Conservation (phyloP, 1,284 basidiomycete genomes). For the Puccinia horiana region DNA sequence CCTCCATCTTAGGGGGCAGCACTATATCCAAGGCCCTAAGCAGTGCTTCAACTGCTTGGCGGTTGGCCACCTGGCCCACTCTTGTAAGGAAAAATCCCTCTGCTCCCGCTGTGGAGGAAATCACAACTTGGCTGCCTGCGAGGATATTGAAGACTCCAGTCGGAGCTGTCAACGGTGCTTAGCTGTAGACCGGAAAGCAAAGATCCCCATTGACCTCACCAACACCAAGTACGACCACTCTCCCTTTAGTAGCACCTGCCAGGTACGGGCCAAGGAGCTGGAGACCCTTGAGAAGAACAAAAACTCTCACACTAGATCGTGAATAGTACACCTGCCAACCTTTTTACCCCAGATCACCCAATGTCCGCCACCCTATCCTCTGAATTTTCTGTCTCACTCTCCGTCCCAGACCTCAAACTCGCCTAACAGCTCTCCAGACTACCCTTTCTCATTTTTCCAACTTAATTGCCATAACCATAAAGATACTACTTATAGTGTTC, state of each 20-base stretch:
- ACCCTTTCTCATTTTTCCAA: neutral
- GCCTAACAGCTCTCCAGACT: no score
- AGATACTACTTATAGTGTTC: neutral
- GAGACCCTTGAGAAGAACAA: neutral
- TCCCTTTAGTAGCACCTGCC: neutral
- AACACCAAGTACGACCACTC: neutral
- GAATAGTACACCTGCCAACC: neutral
- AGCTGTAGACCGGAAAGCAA: neutral
- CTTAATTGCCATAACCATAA: no score
- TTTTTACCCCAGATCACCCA: neutral
- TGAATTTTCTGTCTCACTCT: no score
- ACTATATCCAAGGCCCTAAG: neutral
- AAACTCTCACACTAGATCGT: neutral
- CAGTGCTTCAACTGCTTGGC: slow-evolving; percentile 19
- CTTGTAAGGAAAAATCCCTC: neutral
- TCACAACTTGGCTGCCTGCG: neutral
- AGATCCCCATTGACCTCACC: neutral
- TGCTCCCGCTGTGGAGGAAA: neutral
- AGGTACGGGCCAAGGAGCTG: neutral
- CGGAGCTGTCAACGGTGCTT: neutral
- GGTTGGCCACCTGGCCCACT: neutral
- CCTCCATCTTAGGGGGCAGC: neutral
- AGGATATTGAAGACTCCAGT: neutral
- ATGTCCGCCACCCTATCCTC: neutral
- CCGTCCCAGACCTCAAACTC: no score